A percentile compares a stretch with the other conserved stretches of the same genome.
These are phyloP conservation scores for Heliamphora pulchella DNA, from an alignment of 179 eudicot species.

Conservation along the genomic window DNA sequence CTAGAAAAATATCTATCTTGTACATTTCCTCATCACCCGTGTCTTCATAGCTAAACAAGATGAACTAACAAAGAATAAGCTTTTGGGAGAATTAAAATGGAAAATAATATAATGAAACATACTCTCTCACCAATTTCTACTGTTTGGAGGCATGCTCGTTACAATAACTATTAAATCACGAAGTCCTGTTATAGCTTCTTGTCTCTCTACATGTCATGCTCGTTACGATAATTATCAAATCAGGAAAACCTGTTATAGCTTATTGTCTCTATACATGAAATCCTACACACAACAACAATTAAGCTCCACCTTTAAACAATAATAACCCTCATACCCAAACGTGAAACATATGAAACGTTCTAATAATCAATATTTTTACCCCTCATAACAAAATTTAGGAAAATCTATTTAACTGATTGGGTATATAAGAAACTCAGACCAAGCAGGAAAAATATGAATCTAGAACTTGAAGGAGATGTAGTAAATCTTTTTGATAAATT, in stretches of 20 bases:
- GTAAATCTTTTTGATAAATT: not conserved
- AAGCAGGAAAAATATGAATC: not conserved
- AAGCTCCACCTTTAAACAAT: not conserved
- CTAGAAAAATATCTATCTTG: too few relatives aligned
- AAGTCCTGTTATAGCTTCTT: not conserved
- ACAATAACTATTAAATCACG: not conserved
- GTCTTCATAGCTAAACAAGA: too few relatives aligned
- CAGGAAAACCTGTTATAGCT: not conserved
- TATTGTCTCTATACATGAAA: not conserved
- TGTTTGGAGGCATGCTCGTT: too few relatives aligned
- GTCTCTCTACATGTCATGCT: too few relatives aligned
- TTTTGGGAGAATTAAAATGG: too few relatives aligned
- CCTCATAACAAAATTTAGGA: conserved; percentile 7
- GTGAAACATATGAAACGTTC: not conserved
- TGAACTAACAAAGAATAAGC: too few relatives aligned
- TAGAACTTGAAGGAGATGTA: not conserved
- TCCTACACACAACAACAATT: conserved; percentile 8
- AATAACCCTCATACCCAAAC: not conserved
- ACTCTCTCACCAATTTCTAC: too few relatives aligned
- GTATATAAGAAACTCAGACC: not conserved
- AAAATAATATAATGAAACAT: too few relatives aligned
- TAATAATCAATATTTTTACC: not conserved
- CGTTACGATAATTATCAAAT: too few relatives aligned
- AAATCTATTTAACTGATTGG: too few relatives aligned
- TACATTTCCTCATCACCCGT: too few relatives aligned